Conservation (phyloP, 108 stramenopile genomes). For the Cyclotella atomus region DNA sequence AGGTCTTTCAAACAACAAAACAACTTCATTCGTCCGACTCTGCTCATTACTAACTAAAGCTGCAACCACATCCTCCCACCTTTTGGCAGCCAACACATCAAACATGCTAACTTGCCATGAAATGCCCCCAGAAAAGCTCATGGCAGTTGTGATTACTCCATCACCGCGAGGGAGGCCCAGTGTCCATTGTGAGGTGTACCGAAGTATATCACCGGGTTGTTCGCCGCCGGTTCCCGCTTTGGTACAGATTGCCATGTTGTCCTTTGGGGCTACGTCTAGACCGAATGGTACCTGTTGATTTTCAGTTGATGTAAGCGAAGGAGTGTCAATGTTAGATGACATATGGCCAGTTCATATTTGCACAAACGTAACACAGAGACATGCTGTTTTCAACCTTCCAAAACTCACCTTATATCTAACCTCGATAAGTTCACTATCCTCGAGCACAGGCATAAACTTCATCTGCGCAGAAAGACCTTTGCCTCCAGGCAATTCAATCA, state of each 20-base stretch:
- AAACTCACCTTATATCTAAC: constrained; percentile 63
- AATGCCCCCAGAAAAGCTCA: constrained; percentile 70
- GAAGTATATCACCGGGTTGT: constrained; percentile 72
- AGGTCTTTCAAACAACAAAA: constrained; percentile 78
- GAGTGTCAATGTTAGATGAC: too few species aligned
- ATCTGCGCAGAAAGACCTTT: constrained; percentile 60
- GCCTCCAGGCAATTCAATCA: constrained; percentile 61
- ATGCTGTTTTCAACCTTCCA: too few species aligned
- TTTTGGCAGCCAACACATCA: constrained; percentile 73
- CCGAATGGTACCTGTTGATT: constrained; percentile 67
- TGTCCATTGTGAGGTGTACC: constrained; percentile 81
- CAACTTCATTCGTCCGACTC: constrained; percentile 76
- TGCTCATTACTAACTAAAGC: constrained; percentile 72
- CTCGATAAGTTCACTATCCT: constrained; percentile 67
- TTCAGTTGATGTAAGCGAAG: too few species aligned
- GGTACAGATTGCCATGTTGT: constrained; percentile 73
- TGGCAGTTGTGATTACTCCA: constrained; percentile 72
- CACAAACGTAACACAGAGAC: too few species aligned
- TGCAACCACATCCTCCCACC: constrained; percentile 76
- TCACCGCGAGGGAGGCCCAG: constrained; percentile 84
- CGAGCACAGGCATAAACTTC: constrained; percentile 61
- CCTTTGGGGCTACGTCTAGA: constrained; percentile 71
- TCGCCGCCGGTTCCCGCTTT: constrained; percentile 71
- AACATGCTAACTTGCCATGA: constrained; percentile 81
- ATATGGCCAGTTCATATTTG: too few species aligned